Base-by-base conservation (phyloP, 768 basidiomycete species). In the Porphyrellus cyaneotinctus region DNA sequence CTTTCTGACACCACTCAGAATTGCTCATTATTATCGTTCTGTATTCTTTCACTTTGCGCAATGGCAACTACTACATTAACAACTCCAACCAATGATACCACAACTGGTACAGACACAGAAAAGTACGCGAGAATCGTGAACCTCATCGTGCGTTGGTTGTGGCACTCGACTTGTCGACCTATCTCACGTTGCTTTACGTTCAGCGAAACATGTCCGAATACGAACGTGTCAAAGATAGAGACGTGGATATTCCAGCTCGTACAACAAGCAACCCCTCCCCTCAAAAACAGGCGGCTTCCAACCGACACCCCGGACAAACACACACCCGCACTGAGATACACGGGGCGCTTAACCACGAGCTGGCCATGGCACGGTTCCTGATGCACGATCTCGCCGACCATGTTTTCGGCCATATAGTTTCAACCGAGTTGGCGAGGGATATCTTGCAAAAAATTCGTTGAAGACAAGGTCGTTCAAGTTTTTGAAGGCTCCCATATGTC, bases 361-460 rank as follows among this genome's bases (percentile, higher is more conserved):
- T 58, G 18, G 51, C 35, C 2, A 38, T 36, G 12, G 57, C 50
- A 20, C 57, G 43, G 4, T 51, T 35, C 17, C 23, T 58, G 14
- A 33, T 48, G 31, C 12, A 56, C 2, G 59, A 63, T 33, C 57
- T 60, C 6, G 58, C 56, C 0, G 54, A 58, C 20, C 57, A 57
- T 2, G 35, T 52, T 1, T 39, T 57, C 1, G 56, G 49, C 1
- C 46, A 28, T 4, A 30, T 47, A 7, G 47, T 48, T 7, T 48
- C 47, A 2, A 48, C 47, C 14, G 6, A 22, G 18, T 28, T 31
- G 20, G 47, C 47, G 13, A 31, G 18, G 2, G 44, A 22, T 8
- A 32, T 45, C 4, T 17, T 45, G 3, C 31, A 45, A 1, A n/a
- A 17, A 33, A 6, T 45, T 45, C 22, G 31, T 45, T 31, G 8